Evolutionary conservation across 805 yeast species (phyloP).

Genomic region (Candida nemodendra): DNA sequence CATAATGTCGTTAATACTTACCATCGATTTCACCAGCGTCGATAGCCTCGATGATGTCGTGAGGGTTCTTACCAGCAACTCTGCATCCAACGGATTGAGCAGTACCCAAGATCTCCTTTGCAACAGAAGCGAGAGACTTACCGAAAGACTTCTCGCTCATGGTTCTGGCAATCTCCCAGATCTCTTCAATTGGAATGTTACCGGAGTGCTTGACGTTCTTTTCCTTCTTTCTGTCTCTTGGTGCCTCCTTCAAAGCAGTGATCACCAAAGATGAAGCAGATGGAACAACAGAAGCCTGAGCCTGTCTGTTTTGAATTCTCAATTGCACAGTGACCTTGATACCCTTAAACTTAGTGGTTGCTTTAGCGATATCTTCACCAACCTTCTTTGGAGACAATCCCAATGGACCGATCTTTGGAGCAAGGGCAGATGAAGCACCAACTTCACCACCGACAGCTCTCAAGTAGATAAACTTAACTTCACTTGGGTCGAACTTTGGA

Average conservation of each 20-base stretch:
- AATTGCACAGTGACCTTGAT: slow-evolving; percentile 98
- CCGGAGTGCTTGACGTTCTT: slow-evolving; percentile 99
- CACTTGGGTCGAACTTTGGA: slow-evolving; percentile 98
- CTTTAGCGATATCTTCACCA: slow-evolving; percentile 99
- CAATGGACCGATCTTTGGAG: slow-evolving; percentile 99
- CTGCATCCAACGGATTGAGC: slow-evolving; percentile 99
- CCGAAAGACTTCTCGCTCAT: slow-evolving; percentile 98
- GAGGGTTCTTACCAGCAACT: slow-evolving; percentile 99
- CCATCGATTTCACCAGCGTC: slow-evolving; percentile 96
- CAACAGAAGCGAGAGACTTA: slow-evolving; percentile 92
- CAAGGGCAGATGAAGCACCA: slow-evolving; percentile 99
- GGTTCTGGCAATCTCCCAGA: slow-evolving; percentile 94
- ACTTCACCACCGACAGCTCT: slow-evolving; percentile 99
- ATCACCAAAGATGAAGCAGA: slow-evolving; percentile 98
- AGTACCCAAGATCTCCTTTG: slow-evolving; percentile 99
- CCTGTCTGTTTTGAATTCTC: slow-evolving; percentile 99
- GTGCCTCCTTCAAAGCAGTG: slow-evolving; percentile 99
- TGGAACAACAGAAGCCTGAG: slow-evolving; percentile 97
- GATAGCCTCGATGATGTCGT: slow-evolving; percentile 97
- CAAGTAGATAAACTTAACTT: slow-evolving; percentile 97
- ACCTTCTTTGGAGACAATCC: slow-evolving; percentile 99
- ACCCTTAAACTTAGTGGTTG: slow-evolving; percentile 98
- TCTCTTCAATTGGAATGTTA: slow-evolving; percentile 96
- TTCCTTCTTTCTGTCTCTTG: slow-evolving; percentile 99
- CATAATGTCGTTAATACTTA: slow-evolving; percentile 34